Evolutionary conservation across 345 rosid species (phyloP).

Genomic region (Eucalyptus regnans): DNA sequence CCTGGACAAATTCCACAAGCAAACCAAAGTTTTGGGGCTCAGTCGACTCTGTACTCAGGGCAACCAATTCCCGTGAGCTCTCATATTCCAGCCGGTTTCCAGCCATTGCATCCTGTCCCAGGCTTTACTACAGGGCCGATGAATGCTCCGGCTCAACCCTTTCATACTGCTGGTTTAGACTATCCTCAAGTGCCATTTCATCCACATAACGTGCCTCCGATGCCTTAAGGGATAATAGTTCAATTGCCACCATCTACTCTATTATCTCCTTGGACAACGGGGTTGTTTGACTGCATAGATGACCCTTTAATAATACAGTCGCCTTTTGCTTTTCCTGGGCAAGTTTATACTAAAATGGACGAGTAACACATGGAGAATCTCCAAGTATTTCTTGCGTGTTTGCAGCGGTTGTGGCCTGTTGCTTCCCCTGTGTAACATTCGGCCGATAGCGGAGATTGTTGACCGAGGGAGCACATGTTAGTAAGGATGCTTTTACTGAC

Average conservation of each 20-base stretch:
- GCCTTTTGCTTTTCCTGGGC: neutral
- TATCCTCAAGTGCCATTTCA: neutral
- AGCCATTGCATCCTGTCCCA: neutral
- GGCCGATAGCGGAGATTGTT: neutral
- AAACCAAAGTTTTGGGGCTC: neutral
- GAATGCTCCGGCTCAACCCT: neutral
- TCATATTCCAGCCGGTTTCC: neutral
- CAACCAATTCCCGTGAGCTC: neutral
- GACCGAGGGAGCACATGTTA: slow-evolving; percentile 3
- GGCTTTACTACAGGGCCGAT: neutral
- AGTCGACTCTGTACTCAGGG: neutral
- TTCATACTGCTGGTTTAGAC: neutral
- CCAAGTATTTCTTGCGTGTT: neutral
- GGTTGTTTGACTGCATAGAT: slow-evolving; percentile 5
- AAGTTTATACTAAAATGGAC: neutral
- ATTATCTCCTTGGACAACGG: neutral
- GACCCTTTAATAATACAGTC: neutral
- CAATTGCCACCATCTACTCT: neutral
- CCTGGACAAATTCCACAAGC: neutral
- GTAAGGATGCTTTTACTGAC: neutral
- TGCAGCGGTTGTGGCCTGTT: neutral
- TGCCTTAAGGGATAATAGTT: neutral
- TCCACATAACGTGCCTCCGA: neutral
- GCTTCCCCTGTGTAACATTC: neutral
- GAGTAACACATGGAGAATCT: neutral